Evolutionary conservation across 768 basidiomycete genomes (phyloP), one percentile per base, ranked within the genome.

Genomic region (Rhodosporidiobolus odoratus): DNA sequence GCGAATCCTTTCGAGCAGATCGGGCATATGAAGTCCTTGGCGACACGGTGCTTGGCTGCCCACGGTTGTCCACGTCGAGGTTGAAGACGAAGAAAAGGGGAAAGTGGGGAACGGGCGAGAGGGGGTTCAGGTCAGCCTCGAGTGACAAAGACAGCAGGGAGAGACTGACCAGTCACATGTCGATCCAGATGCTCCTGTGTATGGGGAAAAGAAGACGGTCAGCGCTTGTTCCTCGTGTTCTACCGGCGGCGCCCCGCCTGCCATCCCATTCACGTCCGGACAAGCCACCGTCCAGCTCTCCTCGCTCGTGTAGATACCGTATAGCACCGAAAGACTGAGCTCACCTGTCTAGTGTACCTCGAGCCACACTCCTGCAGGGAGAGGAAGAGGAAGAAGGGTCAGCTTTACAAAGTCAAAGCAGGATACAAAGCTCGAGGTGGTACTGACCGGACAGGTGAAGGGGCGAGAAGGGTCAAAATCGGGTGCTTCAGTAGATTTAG

Each of bases 1-100:
- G 72, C 72, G 47, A 73, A 73, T 0, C 72, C 72, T 48, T 73
- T 73, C 21, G 38, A 23, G 64, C 72, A 73, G 19, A 59, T 58
- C 23, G 65, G 58, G 58, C 72, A 73, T 32, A 73, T 62, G 32
- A 69, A 69, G 50, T 69, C 72, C 53, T 73, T 73, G 27, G 68
- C 62, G 25, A 58, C 72, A 7, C 72, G 52, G 47, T 71, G 69
- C 35, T 71, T 71, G 25, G 69, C 69, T 73, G 61, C 7, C 21
- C 19, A 47, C 17, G 40, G 35, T 19, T 10, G 34, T 25, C 17
- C 27, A 21, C 32, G 43, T 16, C 17, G 43, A 32, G 56, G 65
- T 27, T 10, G 47, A 48, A n/a, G 27, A 17, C 19, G 40, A 59
- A 34, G 45, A 41, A 47, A 23, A 13, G 43, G 32, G 59, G 23